These are phyloP conservation scores for Thermothelomyces thermophilus DNA, from an alignment of 2,329 filamentous ascomycete genomes.

Conservation along the genomic window DNA sequence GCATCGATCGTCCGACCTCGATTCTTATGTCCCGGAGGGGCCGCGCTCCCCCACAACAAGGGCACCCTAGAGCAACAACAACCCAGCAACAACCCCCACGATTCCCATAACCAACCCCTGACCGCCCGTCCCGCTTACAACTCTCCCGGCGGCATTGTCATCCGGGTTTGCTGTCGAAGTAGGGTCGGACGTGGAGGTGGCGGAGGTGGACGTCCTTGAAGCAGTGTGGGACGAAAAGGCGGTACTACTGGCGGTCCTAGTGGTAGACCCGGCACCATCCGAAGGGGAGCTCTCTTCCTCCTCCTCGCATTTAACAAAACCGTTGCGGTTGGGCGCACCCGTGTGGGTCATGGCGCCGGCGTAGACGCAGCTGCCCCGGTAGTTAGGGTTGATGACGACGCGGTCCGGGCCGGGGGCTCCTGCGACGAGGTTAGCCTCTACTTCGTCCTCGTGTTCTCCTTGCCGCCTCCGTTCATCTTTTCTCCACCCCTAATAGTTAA, in stretches of 20 bases:
- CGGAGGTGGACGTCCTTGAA: neutral
- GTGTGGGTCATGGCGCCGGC: constrained; percentile 22
- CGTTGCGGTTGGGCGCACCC: constrained; percentile 11
- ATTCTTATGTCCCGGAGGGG: no score
- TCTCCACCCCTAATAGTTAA: no score
- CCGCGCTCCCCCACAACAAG: neutral
- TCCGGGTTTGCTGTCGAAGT: neutral
- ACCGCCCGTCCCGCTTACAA: neutral
- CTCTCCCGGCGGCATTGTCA: neutral
- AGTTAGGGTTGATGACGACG: constrained; percentile 16
- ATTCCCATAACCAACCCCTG: neutral
- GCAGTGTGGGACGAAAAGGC: neutral
- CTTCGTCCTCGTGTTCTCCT: no score
- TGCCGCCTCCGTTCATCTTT: no score
- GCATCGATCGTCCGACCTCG: no score
- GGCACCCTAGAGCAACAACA: constrained; percentile 1
- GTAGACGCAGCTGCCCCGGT: constrained; percentile 14
- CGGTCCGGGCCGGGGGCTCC: constrained; percentile 19
- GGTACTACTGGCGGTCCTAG: neutral
- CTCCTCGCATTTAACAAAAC: constrained; percentile 14
- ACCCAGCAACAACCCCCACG: neutral
- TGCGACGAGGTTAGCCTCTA: neutral
- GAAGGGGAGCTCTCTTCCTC: no score
- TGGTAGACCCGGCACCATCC: no score
- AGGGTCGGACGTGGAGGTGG: neutral